Evolutionary conservation across 805 yeast genomes (phyloP).

Genomic region (Ogataea dorogensis): DNA sequence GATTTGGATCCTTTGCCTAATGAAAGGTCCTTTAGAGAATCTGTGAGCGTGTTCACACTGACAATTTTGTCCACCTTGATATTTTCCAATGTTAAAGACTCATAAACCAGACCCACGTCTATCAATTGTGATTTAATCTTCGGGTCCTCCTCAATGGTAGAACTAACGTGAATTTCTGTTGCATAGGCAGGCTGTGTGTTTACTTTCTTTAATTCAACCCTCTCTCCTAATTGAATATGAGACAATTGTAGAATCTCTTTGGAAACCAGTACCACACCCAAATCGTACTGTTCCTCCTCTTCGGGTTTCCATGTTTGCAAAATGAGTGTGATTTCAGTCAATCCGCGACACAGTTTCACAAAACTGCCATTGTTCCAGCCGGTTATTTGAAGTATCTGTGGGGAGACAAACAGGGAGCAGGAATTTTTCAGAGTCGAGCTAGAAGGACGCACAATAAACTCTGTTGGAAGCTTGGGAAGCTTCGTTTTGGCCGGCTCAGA

Average conservation of each 20-base stretch:
- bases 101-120: slow-evolving; percentile 60
- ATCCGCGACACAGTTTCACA: slow-evolving; percentile 28
- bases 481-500: slow-evolving; percentile 12
- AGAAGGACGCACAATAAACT: slow-evolving; percentile 32
- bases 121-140: slow-evolving; percentile 42
- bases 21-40: slow-evolving; percentile 4
- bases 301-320: slow-evolving; percentile 23
- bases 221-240: slow-evolving; percentile 32
- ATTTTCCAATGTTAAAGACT: slow-evolving; percentile 38
- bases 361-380: slow-evolving; percentile 29
- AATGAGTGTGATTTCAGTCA: slow-evolving; percentile 19
- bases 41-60: slow-evolving; percentile 1
- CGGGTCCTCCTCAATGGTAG: slow-evolving; percentile 24
- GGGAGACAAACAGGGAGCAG: slow-evolving; percentile 27
- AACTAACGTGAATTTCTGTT: slow-evolving; percentile 15
- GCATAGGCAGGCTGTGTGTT: slow-evolving; percentile 48
- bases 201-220: slow-evolving; percentile 43
- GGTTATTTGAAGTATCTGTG: slow-evolving; percentile 18
- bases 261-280: slow-evolving; percentile 29
- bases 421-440: slow-evolving; percentile 9
- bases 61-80: slow-evolving; percentile 16
- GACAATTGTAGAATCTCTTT: slow-evolving; percentile 18
- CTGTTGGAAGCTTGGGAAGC: slow-evolving; percentile 25
- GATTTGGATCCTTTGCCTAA: background rate
- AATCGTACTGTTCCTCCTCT: slow-evolving; percentile 26